Evolutionary conservation across 306 rosid genomes (phyloP), one percentile per base, ranked within the genome.

Genomic region (Trifolium fragiferum): DNA sequence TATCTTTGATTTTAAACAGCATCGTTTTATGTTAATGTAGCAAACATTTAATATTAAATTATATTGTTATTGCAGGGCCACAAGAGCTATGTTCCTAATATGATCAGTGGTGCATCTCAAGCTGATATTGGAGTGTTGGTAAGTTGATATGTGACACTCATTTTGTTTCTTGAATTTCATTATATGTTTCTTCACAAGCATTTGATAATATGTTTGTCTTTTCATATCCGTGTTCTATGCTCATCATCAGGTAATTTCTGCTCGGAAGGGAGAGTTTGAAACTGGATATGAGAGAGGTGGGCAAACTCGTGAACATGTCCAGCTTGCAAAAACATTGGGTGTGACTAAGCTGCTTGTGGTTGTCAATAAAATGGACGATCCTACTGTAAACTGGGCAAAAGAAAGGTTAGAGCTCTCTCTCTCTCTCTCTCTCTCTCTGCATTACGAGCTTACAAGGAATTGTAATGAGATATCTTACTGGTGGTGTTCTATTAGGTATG

Each of bases 281-380:
- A 95, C 99, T 59, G 99, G 99, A 65, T 95, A 89, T 73, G 99
- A 95, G 92, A 90, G 89, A 76, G 99, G 99, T 82, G 99, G 99
- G 30, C 99, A 95, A 82, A 95, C 99, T 58, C 98, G 99, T 78
- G 99, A 95, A 62, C 99, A 95, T 43, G 99, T 95, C 75, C 96
- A 90, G 74, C 96, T 95, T 77, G 98, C 99, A 19, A 95, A 95
- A 86, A 95, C 99, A 0, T 69, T 95, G 79, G 99, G 99, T 69
- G 98, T 95, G 78, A 44, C 98, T 53, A 95, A 95, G 84, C 83
- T 95, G 61, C 80, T 95, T 58, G 92, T 95, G 76, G 99, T 92
- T 58, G 92, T 95, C 38, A 95, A 95, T 79, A 95, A 95, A 72
- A 95, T 95, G 99, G 99, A 95, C 30, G 99, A 95, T 0, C 96